phyloP scores from a whole-genome alignment of 148 eudicot species.

The Bassia scoparia region DNA sequence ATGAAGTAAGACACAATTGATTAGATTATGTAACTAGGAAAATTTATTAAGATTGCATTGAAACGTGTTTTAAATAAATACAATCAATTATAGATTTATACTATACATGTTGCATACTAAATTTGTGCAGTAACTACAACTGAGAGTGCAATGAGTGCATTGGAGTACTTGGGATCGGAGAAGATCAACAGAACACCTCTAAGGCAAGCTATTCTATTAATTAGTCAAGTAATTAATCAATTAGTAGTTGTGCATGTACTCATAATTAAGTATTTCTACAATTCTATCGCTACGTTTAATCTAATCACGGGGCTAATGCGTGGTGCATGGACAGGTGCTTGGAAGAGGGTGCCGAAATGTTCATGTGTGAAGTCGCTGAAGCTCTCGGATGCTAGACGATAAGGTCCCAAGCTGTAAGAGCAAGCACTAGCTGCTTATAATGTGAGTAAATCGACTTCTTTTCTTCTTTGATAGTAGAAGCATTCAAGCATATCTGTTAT shows the following conservation, averaged over 20 bases:
- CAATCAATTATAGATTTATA: too few relatives aligned
- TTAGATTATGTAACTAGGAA: too few relatives aligned
- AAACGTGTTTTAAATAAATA: too few relatives aligned
- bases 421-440: slow-evolving; percentile 26
- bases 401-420: slow-evolving; percentile 39
- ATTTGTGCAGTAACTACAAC: too few relatives aligned
- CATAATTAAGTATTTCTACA: neutral
- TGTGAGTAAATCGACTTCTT: too few relatives aligned
- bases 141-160: slow-evolving; percentile 66
- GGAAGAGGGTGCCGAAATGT: slow-evolving; percentile 78
- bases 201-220: slow-evolving; percentile 32
- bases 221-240: slow-evolving; percentile 37
- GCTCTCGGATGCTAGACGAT: slow-evolving; percentile 53
- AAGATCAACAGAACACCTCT: slow-evolving; percentile 32
- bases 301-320: neutral
- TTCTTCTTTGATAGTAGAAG: too few relatives aligned
- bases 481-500: too few relatives aligned
- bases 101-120: too few relatives aligned
- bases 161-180: slow-evolving; percentile 69
- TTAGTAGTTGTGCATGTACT: too few relatives aligned
- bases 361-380: slow-evolving; percentile 67
- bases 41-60: too few relatives aligned
- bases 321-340: slow-evolving; percentile 45
- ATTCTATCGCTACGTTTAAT: neutral
- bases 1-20: too few relatives aligned